A percentile compares a stretch with the other conserved stretches of the same genome.
These are phyloP conservation scores for Asterochloris erici DNA, from an alignment of 139 green algal species.

Conservation along the genomic window DNA sequence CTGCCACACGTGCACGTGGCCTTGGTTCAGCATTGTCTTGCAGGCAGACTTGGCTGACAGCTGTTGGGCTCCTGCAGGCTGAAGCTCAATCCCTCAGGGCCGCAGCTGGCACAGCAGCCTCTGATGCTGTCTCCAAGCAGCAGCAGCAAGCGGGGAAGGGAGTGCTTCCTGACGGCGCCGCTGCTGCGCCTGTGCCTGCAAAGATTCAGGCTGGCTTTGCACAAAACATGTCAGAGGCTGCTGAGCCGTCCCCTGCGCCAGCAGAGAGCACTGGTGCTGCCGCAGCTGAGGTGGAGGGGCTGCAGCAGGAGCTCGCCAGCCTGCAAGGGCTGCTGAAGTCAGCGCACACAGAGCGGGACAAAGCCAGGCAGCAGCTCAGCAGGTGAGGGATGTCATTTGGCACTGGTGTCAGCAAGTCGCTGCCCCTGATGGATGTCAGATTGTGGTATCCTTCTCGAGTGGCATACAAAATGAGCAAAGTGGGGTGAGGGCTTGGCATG, in stretches of 20 bases:
- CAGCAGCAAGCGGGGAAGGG: background rate
- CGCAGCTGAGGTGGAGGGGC: background rate
- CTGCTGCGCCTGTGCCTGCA: background rate
- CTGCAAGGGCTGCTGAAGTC: background rate
- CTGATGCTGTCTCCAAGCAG: background rate
- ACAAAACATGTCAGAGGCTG: background rate
- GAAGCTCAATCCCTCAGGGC: background rate
- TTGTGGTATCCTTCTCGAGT: background rate
- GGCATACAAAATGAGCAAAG: background rate
- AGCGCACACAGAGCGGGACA: conserved; percentile 14
- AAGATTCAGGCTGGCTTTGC: background rate
- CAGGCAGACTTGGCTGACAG: background rate
- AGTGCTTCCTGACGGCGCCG: too few relatives aligned
- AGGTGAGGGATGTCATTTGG: background rate
- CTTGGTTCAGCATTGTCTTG: background rate
- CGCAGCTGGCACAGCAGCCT: background rate
- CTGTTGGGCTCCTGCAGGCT: background rate
- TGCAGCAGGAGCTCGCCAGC: conserved; percentile 2
- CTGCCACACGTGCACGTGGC: background rate
- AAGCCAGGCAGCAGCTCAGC: conserved; percentile 26
- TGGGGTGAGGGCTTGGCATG: background rate
- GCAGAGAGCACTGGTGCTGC: background rate
- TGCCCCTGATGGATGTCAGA: background rate
- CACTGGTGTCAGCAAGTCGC: background rate
- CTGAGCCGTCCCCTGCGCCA: background rate